These are phyloP conservation scores for Pythium rishiriense DNA, from an alignment of 352 stramenopile genomes.

Conservation along the genomic window DNA sequence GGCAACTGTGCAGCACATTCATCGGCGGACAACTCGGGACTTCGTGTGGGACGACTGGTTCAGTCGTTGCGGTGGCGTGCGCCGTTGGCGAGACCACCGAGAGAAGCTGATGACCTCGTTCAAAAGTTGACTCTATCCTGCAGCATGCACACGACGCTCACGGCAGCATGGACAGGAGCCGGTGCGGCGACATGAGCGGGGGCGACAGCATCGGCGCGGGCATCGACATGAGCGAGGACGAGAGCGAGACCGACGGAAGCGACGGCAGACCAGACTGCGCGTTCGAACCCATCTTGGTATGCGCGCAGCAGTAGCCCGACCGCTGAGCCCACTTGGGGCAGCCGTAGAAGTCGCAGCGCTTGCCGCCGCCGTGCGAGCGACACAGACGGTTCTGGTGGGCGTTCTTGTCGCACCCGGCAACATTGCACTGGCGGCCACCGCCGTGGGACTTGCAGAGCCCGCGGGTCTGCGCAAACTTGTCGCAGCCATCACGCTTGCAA, in stretches of 20 bases:
- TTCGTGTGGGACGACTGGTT: neutral
- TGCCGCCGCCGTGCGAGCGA: constrained; percentile 78
- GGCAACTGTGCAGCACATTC: neutral
- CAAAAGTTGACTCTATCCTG: constrained; percentile 17
- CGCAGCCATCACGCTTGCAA: constrained; percentile 81
- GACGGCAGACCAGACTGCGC: constrained; percentile 13
- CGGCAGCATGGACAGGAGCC: constrained; percentile 59
- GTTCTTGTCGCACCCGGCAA: constrained; percentile 80
- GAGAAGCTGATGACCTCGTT: neutral
- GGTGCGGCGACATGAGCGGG: constrained; percentile 61
- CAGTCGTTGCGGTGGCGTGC: neutral
- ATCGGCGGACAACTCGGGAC: neutral
- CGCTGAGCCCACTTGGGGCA: constrained; percentile 86
- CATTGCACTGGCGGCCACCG: constrained; percentile 72
- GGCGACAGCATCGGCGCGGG: constrained; percentile 40
- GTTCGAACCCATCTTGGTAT: constrained; percentile 61
- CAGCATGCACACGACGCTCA: constrained; percentile 27
- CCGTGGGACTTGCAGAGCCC: constrained; percentile 87
- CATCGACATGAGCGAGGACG: constrained; percentile 22
- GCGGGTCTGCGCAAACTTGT: constrained; percentile 82
- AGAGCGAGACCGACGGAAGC: constrained; percentile 28
- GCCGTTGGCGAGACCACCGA: neutral
- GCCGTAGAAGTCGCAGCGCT: constrained; percentile 74
- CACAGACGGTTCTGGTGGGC: constrained; percentile 84
- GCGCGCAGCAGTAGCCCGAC: constrained; percentile 81